Evolutionary conservation across 1,139 yeast species (phyloP).

Genomic region (Diutina mesorugosa): DNA sequence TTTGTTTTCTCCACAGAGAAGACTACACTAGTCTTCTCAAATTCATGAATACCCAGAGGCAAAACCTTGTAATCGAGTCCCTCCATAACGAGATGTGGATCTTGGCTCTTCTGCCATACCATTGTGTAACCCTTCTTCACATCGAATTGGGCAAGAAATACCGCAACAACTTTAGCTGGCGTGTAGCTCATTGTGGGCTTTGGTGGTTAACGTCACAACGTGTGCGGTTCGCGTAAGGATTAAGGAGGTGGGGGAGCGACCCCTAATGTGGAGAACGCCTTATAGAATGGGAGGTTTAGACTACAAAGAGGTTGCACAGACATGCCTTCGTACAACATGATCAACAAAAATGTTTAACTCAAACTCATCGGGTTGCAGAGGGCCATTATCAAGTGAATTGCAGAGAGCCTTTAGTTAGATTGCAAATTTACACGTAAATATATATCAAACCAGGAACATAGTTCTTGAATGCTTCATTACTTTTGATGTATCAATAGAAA

Average conservation of each 20-base stretch:
- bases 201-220: not conserved
- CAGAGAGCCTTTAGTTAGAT: no score
- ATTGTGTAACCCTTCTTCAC: constrained; percentile 47
- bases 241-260: not conserved
- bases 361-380: no score
- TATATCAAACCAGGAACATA: no score
- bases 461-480: not conserved
- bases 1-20: constrained; percentile 16
- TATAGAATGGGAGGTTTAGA: no score
- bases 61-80: constrained; percentile 60
- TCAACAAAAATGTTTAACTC: no score
- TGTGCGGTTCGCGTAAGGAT: not conserved
- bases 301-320: no score
- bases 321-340: no score
- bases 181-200: not conserved
- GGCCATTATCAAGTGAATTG: no score
- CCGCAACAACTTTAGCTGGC: not conserved
- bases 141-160: constrained; percentile 55
- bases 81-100: constrained; percentile 12
- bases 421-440: no score
- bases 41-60: constrained; percentile 78
- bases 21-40: constrained; percentile 30
- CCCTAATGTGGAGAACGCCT: not conserved
- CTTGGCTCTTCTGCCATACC: constrained; percentile 33
- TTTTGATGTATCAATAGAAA: not conserved